phyloP scores from a whole-genome alignment of 805 yeast genomes.

The Schizosaccharomyces lindneri region DNA sequence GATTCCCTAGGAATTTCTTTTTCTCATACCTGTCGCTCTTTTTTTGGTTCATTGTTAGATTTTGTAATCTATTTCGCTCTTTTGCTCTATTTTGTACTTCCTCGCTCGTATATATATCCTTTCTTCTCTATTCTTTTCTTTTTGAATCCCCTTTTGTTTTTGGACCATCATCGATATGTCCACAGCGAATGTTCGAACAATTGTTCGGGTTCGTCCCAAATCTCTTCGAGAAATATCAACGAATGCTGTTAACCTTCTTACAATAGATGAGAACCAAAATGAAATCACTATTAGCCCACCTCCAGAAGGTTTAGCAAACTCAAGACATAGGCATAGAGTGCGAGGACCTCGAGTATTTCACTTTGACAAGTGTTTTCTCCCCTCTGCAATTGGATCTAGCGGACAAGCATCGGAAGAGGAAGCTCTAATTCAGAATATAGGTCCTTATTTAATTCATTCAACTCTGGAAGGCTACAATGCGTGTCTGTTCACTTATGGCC shows the following conservation, averaged over 20 bases:
- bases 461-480: background rate
- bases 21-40: no score
- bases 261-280: background rate
- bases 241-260: background rate
- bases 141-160: background rate
- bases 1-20: no score
- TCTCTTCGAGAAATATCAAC: background rate
- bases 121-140: background rate
- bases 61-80: no score
- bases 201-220: background rate
- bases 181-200: background rate
- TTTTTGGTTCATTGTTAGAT: no score
- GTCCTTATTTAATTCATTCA: background rate
- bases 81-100: no score
- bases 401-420: background rate
- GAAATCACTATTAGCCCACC: background rate
- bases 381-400: background rate
- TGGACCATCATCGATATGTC: background rate
- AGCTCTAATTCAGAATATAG: background rate
- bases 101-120: no score
- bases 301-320: background rate
- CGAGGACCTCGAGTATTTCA: background rate
- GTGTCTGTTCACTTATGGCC: background rate
- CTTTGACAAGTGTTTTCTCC: background rate
- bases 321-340: background rate